phyloP scores from a whole-genome alignment of 352 stramenopile genomes.

The Thalassiosira livingstoniorum region DNA sequence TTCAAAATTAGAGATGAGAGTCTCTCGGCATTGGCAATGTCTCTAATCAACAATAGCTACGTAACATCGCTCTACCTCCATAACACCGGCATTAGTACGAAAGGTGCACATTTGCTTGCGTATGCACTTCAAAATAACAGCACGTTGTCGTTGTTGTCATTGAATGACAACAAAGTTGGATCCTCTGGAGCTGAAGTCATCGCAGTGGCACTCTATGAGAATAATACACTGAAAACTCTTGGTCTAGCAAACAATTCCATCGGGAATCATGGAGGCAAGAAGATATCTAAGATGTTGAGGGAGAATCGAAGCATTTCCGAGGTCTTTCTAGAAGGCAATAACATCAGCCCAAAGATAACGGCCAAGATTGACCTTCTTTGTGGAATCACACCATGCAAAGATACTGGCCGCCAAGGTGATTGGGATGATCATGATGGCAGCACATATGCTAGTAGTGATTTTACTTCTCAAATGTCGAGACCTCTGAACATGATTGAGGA shows the following conservation, averaged over 20 bases:
- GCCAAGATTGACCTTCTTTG: slow-evolving; percentile 25
- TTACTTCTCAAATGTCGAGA: neutral
- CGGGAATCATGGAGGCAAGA: slow-evolving; percentile 46
- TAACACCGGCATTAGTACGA: slow-evolving; percentile 24
- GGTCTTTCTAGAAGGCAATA: slow-evolving; percentile 52
- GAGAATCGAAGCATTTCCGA: slow-evolving; percentile 35
- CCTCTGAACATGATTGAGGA: neutral
- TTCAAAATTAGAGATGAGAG: slow-evolving; percentile 29
- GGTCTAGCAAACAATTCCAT: slow-evolving; percentile 46
- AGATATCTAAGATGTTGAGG: slow-evolving; percentile 14
- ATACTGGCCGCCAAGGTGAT: neutral
- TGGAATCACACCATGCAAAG: neutral
- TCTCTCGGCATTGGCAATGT: slow-evolving; percentile 27
- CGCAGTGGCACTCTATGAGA: slow-evolving; percentile 27
- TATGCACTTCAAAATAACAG: slow-evolving; percentile 43
- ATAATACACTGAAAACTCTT: slow-evolving; percentile 35
- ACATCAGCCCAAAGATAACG: slow-evolving; percentile 36
- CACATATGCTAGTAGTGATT: slow-evolving; percentile 1
- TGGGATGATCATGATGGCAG: neutral
- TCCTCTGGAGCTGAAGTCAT: slow-evolving; percentile 40
- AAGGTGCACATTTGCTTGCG: slow-evolving; percentile 39
- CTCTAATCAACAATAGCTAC: slow-evolving; percentile 39
- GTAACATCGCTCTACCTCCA: slow-evolving; percentile 45
- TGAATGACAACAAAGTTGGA: slow-evolving; percentile 55
- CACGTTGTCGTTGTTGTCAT: slow-evolving; percentile 38